Evolutionary conservation across 2,329 filamentous ascomycete genomes (phyloP), one percentile per base, ranked within the genome.

Genomic region (Amauroascus verrucosus): DNA sequence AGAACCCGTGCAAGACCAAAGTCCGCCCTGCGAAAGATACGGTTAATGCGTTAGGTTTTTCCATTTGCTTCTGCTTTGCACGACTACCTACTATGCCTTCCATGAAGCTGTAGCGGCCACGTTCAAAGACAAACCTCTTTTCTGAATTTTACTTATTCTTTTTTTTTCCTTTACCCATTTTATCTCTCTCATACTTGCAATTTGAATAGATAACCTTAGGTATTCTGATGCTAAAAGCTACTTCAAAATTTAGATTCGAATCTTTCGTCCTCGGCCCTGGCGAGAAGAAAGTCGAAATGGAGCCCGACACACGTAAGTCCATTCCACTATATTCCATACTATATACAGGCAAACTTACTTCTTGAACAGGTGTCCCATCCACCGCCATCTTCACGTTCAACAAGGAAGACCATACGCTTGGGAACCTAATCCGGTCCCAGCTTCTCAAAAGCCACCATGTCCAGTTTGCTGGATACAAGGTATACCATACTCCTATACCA

Each of bases 341-440:
- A 18, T 11, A 5, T 7, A 24, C 13, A 8, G 6, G 1, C 37
- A 40, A 22, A 11, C 33, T 26, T 22, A 30, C n/a, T 28, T 28
- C 8, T 4, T 48, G 33, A 13, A 38, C 55, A 93, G 89, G 88
- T 65, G 89, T 95, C 67, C 88, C 91, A 20, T 95, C 95, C 68
- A 89, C 87, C n/a, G 86, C 88, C 8, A 86, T 96, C 71, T 98
- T 98, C 74, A 83, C 88, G 55, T 83, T 98, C 72, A 88, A 88
- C 72, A 97, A 96, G 71, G 93, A 98, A 70, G 93, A 98, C 63
- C 91, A 96, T 72, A 96, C 91, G 1, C 80, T 98, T 24, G 93
- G 85, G 62, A 96, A 98, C 70, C 78, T 98, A 53, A 79, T 98
- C 54, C 81, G 85, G 46, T 84, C 88, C 64, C 87, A 91, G 63